Evolutionary conservation across 768 basidiomycete genomes (phyloP).

Genomic region (Russula compacta): DNA sequence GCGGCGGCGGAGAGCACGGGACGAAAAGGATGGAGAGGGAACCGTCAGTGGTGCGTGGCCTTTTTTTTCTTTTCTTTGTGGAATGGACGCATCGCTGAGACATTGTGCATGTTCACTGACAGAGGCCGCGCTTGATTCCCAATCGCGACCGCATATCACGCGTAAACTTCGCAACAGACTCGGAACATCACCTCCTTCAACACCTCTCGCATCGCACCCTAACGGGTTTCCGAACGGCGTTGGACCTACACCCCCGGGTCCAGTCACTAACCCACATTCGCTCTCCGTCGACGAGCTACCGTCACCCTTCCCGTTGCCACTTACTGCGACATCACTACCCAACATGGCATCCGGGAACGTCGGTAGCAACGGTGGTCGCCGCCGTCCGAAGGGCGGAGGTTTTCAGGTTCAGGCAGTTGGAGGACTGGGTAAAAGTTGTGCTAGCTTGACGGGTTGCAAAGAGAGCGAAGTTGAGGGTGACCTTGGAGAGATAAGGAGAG

Average conservation of each 20-base stretch:
- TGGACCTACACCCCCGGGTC: slow-evolving; percentile 35
- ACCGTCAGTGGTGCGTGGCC: slow-evolving; percentile 48
- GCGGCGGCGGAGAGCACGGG: slow-evolving; percentile 63
- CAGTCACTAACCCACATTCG: slow-evolving; percentile 77
- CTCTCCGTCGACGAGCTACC: slow-evolving; percentile 81
- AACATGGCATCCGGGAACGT: slow-evolving; percentile 21
- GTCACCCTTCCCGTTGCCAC: slow-evolving; percentile 71
- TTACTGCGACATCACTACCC: slow-evolving; percentile 46
- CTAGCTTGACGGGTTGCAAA: slow-evolving; percentile 45
- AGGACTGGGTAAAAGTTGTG: slow-evolving; percentile 66
- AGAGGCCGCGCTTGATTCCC: slow-evolving; percentile 70
- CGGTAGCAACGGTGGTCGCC: slow-evolving; percentile 27
- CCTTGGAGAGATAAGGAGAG: slow-evolving; percentile 68
- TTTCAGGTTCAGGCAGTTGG: slow-evolving; percentile 52
- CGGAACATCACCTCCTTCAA: slow-evolving; percentile 67
- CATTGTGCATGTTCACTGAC: slow-evolving; percentile 1
- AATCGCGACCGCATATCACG: slow-evolving; percentile 72
- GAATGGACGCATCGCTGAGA: not conserved
- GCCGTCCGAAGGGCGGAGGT: slow-evolving; percentile 32
- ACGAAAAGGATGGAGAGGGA: slow-evolving; percentile 88
- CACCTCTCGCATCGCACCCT: slow-evolving; percentile 42
- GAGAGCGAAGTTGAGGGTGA: slow-evolving; percentile 69
- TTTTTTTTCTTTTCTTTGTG: not conserved
- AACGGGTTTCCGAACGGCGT: slow-evolving; percentile 32
- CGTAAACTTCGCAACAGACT: slow-evolving; percentile 78